These are phyloP conservation scores for Auriscalpium vulgare DNA, from an alignment of 768 basidiomycete genomes.

Conservation along the genomic window DNA sequence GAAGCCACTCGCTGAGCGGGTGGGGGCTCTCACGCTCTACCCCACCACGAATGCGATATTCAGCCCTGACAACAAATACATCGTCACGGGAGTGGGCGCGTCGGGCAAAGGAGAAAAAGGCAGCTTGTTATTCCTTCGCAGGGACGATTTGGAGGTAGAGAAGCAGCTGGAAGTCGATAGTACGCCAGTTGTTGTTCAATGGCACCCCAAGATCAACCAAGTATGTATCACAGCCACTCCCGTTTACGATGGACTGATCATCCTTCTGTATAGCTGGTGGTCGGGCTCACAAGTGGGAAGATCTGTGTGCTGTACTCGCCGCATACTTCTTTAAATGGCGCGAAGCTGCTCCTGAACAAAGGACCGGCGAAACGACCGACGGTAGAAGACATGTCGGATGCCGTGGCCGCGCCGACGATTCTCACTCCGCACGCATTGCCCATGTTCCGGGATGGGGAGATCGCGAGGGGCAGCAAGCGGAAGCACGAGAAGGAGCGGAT, in stretches of 20 bases:
- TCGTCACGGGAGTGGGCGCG: conserved; percentile 78
- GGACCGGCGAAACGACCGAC: conserved; percentile 75
- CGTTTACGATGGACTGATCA: background rate
- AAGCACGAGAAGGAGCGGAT: conserved; percentile 83
- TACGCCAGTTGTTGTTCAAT: conserved; percentile 82
- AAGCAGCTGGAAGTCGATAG: conserved; percentile 63
- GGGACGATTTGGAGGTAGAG: conserved; percentile 59
- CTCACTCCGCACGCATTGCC: conserved; percentile 87
- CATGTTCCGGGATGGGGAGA: conserved; percentile 80
- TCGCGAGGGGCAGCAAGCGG: conserved; percentile 71
- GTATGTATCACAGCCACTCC: conserved; percentile 33
- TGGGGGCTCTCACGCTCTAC: conserved; percentile 68
- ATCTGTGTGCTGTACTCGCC: conserved; percentile 93
- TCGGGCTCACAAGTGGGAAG: conserved; percentile 81
- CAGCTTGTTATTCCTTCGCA: conserved; percentile 63
- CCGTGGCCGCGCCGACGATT: conserved; percentile 79
- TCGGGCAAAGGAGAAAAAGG: conserved; percentile 62
- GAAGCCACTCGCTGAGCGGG: conserved; percentile 66
- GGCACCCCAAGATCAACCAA: conserved; percentile 99
- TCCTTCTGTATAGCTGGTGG: conserved; percentile 54
- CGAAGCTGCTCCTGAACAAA: conserved; percentile 81
- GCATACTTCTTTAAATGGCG: conserved; percentile 81
- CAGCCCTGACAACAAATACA: conserved; percentile 86
- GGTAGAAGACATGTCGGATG: conserved; percentile 84
- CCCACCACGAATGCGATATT: conserved; percentile 91